Evolutionary conservation across 768 basidiomycete species (phyloP).

Genomic region (Lactarius trivialis): DNA sequence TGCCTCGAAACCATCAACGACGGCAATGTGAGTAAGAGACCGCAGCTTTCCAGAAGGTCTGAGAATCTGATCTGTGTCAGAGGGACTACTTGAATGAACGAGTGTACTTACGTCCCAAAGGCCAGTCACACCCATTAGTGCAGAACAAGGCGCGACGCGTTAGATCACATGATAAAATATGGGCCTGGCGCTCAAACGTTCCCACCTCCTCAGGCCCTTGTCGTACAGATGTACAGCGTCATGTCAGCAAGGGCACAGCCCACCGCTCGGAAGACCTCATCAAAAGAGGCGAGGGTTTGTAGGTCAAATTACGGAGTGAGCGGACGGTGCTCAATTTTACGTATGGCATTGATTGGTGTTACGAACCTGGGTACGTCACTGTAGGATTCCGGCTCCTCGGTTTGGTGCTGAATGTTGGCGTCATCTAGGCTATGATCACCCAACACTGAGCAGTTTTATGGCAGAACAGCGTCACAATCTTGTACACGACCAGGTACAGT

Average conservation of each 20-base stretch:
- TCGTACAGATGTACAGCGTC: too few species aligned
- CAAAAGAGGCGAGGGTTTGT: constrained; percentile 14
- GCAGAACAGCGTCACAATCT: constrained; percentile 78
- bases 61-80: constrained; percentile 41
- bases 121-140: constrained; percentile 19
- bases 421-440: constrained; percentile 76
- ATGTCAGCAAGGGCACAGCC: neutral
- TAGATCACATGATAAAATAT: neutral
- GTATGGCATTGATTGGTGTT: constrained; percentile 21
- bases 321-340: constrained; percentile 21
- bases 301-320: constrained; percentile 21
- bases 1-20: constrained; percentile 65
- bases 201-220: too few species aligned
- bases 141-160: neutral
- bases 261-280: constrained; percentile 19
- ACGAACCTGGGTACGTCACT: constrained; percentile 19
- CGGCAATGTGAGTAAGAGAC: constrained; percentile 71
- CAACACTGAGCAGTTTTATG: constrained; percentile 77
- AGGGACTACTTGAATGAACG: constrained; percentile 23
- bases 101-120: constrained; percentile 23
- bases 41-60: constrained; percentile 64
- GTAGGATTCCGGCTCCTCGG: neutral
- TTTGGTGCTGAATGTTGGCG: neutral
- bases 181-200: too few species aligned
- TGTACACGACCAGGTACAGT: constrained; percentile 65